Conservation (phyloP, 2,329 filamentous ascomycete species). For the Xylariaceae sp. region DNA sequence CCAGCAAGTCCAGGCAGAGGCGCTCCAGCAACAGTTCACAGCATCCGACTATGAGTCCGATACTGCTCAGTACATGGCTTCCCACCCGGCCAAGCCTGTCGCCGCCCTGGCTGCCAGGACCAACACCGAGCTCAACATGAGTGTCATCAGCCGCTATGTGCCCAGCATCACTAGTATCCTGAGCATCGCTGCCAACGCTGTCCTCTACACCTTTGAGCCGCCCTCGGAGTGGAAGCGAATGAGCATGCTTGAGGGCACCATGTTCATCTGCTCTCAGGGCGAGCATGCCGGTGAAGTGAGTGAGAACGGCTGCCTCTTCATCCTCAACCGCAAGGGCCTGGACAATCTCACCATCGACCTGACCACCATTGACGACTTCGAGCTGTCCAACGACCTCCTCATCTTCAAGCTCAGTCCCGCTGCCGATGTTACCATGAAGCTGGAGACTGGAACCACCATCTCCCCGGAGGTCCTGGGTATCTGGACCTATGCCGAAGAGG, state of each 20-base stretch:
- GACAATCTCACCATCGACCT: conserved; percentile 69
- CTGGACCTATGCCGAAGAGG: conserved; percentile 28
- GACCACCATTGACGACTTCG: conserved; percentile 59
- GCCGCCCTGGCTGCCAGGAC: conserved; percentile 60
- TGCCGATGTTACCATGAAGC: conserved; percentile 10
- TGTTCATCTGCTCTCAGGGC: conserved; percentile 76
- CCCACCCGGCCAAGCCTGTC: conserved; percentile 41
- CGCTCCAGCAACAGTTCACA: conserved; percentile 29
- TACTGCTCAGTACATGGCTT: conserved; percentile 47
- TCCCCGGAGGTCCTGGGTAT: conserved; percentile 23
- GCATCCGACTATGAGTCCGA: conserved; percentile 66
- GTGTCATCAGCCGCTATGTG: conserved; percentile 78
- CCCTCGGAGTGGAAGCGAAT: conserved; percentile 78
- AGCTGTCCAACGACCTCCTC: conserved; percentile 57
- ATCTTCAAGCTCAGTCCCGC: conserved; percentile 43
- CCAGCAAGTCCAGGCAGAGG: conserved; percentile 27
- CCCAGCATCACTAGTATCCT: conserved; percentile 71
- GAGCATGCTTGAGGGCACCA: conserved; percentile 72
- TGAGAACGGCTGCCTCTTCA: conserved; percentile 58
- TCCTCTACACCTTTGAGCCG: conserved; percentile 71
- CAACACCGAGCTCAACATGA: conserved; percentile 83
- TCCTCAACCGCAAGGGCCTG: conserved; percentile 69
- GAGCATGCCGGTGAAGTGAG: conserved; percentile 34
- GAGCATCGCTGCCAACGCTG: conserved; percentile 79
- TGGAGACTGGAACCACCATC: conserved; percentile 24